Conservation (phyloP, 257 asterid genomes). For the Dorcoceras hygrometricum region DNA sequence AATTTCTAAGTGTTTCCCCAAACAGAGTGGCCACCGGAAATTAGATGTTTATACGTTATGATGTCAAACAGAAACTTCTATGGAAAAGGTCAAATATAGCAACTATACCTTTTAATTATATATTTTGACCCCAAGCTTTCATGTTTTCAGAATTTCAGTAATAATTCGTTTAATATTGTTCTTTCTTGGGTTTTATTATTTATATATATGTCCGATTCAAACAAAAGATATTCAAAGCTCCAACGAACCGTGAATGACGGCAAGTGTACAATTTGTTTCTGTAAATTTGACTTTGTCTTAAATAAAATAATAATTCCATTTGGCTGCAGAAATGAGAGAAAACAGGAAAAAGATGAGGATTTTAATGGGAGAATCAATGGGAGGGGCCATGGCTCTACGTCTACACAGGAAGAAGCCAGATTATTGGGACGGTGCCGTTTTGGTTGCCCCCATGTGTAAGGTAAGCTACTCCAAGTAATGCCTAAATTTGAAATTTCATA, state of each 20-base stretch:
- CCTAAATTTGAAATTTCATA: too few species aligned
- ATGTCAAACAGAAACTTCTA: too few species aligned
- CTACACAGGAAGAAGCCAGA: conserved; percentile 55
- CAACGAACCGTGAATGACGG: background rate
- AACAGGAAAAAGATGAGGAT: conserved; percentile 54
- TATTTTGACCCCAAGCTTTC: too few species aligned
- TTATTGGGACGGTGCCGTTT: conserved; percentile 64
- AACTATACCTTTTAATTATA: too few species aligned
- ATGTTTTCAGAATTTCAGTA: too few species aligned
- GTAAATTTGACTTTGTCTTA: background rate
- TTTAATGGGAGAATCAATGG: conserved; percentile 74
- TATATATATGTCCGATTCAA: too few species aligned
- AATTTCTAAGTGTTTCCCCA: too few species aligned
- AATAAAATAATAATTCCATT: too few species aligned
- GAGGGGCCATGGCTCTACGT: conserved; percentile 60
- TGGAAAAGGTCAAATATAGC: too few species aligned
- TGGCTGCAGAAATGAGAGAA: conserved; percentile 42
- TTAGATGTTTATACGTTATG: too few species aligned
- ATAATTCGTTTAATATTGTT: background rate
- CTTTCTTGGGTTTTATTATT: background rate
- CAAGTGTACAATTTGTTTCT: background rate
- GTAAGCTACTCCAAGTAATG: conserved; percentile 14
- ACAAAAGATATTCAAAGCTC: background rate
- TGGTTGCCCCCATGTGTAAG: conserved; percentile 72
- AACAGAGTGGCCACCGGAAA: too few species aligned